phyloP scores from a whole-genome alignment of 148 eudicot genomes.

The Mesembryanthemum crystallinum region DNA sequence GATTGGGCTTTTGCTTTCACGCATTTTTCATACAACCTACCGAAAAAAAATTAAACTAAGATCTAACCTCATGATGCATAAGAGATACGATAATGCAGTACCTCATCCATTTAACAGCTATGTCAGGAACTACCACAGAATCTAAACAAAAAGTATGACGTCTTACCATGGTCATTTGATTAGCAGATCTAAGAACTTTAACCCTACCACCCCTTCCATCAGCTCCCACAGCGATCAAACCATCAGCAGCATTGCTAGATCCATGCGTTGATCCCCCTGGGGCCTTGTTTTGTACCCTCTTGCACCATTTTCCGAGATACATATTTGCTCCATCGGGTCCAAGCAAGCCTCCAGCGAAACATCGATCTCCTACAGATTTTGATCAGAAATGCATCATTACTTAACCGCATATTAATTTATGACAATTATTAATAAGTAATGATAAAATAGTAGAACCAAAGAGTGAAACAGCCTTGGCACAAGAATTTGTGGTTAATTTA shows the following conservation, averaged over 20 bases:
- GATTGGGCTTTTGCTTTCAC: no score
- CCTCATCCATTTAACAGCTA: no score
- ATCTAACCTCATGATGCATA: not conserved
- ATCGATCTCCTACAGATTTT: conserved; percentile 48
- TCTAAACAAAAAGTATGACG: not conserved
- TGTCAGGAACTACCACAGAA: not conserved
- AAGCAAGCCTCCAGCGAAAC: conserved; percentile 81
- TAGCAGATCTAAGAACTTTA: conserved; percentile 62
- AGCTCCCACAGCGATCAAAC: conserved; percentile 76
- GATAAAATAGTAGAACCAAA: not conserved
- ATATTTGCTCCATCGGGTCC: conserved; percentile 83
- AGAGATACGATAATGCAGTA: not conserved
- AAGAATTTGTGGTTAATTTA: conserved; percentile 3
- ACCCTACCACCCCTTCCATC: conserved; percentile 92
- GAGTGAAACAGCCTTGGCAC: not conserved
- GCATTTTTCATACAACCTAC: not conserved
- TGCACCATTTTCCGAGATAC: conserved; percentile 96
- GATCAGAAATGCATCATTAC: not conserved
- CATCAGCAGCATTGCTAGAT: conserved; percentile 33
- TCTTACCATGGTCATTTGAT: conserved; percentile 49
- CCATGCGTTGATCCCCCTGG: conserved; percentile 28
- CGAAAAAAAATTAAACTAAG: not conserved
- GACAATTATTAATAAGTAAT: not conserved
- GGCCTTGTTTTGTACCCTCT: conserved; percentile 49
- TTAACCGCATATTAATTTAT: not conserved